Evolutionary conservation across 805 yeast species (phyloP), one percentile per base, ranked within the genome.

Genomic region (Kazachstania psychrophila): DNA sequence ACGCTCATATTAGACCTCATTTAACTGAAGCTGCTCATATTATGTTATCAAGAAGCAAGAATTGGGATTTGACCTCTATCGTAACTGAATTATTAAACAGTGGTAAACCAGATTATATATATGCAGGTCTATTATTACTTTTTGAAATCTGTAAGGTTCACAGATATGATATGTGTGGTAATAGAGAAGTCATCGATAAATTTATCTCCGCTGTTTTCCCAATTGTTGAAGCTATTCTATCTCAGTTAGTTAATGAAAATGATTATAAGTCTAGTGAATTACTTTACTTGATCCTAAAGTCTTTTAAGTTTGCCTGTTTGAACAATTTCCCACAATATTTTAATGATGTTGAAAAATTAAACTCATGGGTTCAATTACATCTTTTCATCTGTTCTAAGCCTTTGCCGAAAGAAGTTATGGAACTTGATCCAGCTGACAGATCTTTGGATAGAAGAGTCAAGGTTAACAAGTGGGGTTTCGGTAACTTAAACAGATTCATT

Each of bases 401-500:
- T 6, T 63, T 76, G 11, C 84, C 84, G 1, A 46, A 58, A 3
- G 72, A 70, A 43, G 70, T 78, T 1, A 42, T 68, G 46, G 65
- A 66, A 8, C 43, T 70, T 3, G 72, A 71, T 19, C 64, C 68
- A 10, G 64, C 69, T 14, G 78, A 73, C 39, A 67, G 75, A 39
- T 51, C 55, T 34, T 54, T 61, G 27, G 71, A 56, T 46, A 67
- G 50, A 49, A 64, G 79, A 71, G 78, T 66, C 54, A 89, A 77
- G 60, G 76, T 75, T 51, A 88, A 69, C 64, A 92, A 92, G 58
- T 89, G 98, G 97, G 77, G 89, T 4, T 77, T 77, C 47, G 86
- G 83, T 27, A 86, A 86, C 54, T 55, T 88, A 35, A 72, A 71
- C 48, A 72, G 89, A 47, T 63, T 87, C 14, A 79, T 82, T 49